These are phyloP conservation scores for Elsinoe perseae DNA, from an alignment of 2,329 filamentous ascomycete genomes.

Conservation along the genomic window DNA sequence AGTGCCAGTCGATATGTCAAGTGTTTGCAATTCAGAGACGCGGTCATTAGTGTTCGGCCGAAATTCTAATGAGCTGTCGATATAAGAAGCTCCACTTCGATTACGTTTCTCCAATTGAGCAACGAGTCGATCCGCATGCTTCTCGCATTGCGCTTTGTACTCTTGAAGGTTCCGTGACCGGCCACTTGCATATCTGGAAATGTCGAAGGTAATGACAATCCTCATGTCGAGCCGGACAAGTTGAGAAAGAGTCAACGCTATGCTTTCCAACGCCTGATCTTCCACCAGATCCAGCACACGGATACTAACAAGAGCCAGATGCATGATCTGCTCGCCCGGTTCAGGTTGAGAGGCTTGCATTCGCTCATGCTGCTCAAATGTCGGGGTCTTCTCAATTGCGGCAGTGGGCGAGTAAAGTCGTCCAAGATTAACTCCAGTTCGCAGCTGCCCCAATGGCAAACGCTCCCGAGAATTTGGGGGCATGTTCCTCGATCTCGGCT, in stretches of 20 bases:
- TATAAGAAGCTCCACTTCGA: slow-evolving; percentile 58
- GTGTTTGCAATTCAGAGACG: slow-evolving; percentile 24
- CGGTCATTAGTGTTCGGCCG: not conserved
- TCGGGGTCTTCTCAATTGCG: slow-evolving; percentile 52
- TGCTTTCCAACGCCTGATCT: slow-evolving; percentile 60
- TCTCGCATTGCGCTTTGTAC: slow-evolving; percentile 26
- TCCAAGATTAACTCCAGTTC: slow-evolving; percentile 53
- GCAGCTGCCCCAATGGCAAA: slow-evolving; percentile 26
- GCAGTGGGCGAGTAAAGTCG: slow-evolving; percentile 51
- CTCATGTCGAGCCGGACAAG: slow-evolving; percentile 72
- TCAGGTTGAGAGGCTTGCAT: slow-evolving; percentile 25
- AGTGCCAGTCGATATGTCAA: slow-evolving; percentile 26
- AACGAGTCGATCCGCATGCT: slow-evolving; percentile 67
- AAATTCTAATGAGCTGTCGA: slow-evolving; percentile 46
- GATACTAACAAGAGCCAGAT: slow-evolving; percentile 82
- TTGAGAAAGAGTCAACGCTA: slow-evolving; percentile 77
- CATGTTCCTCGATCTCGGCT: slow-evolving; percentile 26
- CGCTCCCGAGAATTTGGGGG: slow-evolving; percentile 30
- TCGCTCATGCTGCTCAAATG: slow-evolving; percentile 43
- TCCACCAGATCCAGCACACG: slow-evolving; percentile 64
- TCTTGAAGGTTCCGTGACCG: not conserved
- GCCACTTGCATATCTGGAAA: slow-evolving; percentile 2
- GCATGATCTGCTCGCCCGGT: slow-evolving; percentile 42
- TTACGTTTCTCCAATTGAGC: slow-evolving; percentile 64
- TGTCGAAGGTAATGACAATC: slow-evolving; percentile 74